Evolutionary conservation across 202 grass and related monocot genomes (phyloP).

Genomic region (Brachypodium distachyon): DNA sequence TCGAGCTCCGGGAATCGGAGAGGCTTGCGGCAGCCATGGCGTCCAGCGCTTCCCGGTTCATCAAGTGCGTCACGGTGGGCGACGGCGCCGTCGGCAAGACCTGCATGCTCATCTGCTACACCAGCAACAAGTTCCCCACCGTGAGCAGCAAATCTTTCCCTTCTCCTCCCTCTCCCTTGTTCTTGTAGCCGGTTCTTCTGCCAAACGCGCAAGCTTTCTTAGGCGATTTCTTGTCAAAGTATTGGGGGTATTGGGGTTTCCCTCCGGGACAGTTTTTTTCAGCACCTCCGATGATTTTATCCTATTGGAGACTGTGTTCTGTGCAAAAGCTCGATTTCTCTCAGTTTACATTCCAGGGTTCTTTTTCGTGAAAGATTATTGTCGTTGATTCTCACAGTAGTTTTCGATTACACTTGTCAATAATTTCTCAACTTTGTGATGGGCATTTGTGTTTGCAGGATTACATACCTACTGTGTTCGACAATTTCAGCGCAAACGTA

Average conservation of each 20-base stretch:
- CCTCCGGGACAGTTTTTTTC: slow-evolving; percentile 4
- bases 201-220: slow-evolving; percentile 16
- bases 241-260: too few relatives aligned
- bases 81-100: slow-evolving; percentile 61
- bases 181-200: background rate
- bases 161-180: background rate
- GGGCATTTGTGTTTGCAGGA: slow-evolving; percentile 38
- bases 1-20: slow-evolving; percentile 17
- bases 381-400: background rate
- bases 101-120: slow-evolving; percentile 99
- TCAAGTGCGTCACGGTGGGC: slow-evolving; percentile 45
- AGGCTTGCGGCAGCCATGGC: slow-evolving; percentile 35
- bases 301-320: background rate
- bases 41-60: slow-evolving; percentile 51
- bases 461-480: slow-evolving; percentile 95
- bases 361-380: background rate
- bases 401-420: background rate
- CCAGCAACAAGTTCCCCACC: slow-evolving; percentile 96
- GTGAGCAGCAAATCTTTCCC: slow-evolving; percentile 17
- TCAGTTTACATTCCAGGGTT: background rate
- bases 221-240: too few relatives aligned
- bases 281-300: slow-evolving; percentile 27
- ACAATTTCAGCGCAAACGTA: slow-evolving; percentile 98
- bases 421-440: background rate
- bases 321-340: slow-evolving; percentile 4